Evolutionary conservation across 495 filamentous ascomycete species (phyloP).

Genomic region (Neurospora sp.): DNA sequence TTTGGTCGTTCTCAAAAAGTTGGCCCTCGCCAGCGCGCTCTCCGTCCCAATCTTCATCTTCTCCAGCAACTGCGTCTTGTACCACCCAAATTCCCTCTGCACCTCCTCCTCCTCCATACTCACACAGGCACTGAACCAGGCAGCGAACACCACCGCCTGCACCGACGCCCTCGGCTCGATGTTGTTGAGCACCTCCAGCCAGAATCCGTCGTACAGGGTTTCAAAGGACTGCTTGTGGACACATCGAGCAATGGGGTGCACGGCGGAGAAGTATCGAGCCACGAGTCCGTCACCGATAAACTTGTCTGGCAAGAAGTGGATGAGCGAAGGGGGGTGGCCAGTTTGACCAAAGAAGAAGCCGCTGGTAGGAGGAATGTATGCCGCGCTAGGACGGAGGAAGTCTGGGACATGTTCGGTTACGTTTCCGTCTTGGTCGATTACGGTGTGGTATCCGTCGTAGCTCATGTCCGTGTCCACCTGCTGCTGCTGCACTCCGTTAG

Average conservation of each 20-base stretch:
- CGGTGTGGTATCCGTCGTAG: not conserved
- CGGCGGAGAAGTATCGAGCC: slow-evolving; percentile 52
- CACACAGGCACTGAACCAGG: slow-evolving; percentile 56
- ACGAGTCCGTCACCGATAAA: slow-evolving; percentile 45
- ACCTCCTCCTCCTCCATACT: slow-evolving; percentile 47
- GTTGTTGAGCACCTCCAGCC: slow-evolving; percentile 43
- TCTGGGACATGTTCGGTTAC: slow-evolving; percentile 19
- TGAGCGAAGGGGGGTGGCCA: slow-evolving; percentile 34
- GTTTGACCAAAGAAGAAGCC: slow-evolving; percentile 56
- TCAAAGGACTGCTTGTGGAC: slow-evolving; percentile 58
- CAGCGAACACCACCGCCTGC: slow-evolving; percentile 56
- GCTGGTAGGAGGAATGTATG: slow-evolving; percentile 50
- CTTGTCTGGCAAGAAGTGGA: slow-evolving; percentile 45
- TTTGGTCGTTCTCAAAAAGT: slow-evolving; percentile 59
- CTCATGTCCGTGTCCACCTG: not conserved
- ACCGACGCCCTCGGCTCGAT: slow-evolving; percentile 52
- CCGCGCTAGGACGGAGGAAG: slow-evolving; percentile 39
- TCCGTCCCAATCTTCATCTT: slow-evolving; percentile 55
- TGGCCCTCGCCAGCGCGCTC: slow-evolving; percentile 51
- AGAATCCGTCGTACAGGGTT: slow-evolving; percentile 49
- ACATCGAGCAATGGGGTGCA: slow-evolving; percentile 55
- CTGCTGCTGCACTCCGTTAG: not conserved
- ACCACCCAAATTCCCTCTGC: slow-evolving; percentile 36
- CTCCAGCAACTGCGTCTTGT: slow-evolving; percentile 43
- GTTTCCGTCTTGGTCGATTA: not conserved